Conservation (phyloP, 2,329 filamentous ascomycete species). For the Fusarium chaquense region DNA sequence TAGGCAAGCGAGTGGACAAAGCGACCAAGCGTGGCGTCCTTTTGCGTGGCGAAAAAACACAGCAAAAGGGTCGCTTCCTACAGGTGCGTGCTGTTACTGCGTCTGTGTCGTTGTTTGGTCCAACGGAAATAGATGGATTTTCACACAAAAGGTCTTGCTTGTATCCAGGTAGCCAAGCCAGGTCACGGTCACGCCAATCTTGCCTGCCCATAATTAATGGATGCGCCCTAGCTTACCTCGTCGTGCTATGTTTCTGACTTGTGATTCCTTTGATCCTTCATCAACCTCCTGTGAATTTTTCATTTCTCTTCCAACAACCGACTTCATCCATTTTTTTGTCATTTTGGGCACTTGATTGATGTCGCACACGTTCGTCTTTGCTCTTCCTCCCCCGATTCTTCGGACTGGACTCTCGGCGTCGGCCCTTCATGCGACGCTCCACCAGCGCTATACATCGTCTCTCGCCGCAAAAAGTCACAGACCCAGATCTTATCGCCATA, state of each 20-base stretch:
- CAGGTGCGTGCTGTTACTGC: not conserved
- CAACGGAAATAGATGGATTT: constrained; percentile 25
- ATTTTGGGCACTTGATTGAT: constrained; percentile 31
- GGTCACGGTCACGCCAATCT: constrained; percentile 32
- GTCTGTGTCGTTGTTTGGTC: not conserved
- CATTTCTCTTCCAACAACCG: not conserved
- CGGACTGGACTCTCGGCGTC: constrained; percentile 15
- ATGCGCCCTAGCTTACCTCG: constrained; percentile 30
- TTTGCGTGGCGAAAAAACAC: constrained; percentile 25
- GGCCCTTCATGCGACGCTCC: constrained; percentile 33
- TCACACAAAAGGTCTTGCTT: constrained; percentile 9
- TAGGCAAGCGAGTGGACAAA: not conserved
- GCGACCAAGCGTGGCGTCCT: constrained; percentile 18
- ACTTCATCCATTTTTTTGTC: constrained; percentile 1
- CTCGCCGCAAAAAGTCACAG: constrained; percentile 27
- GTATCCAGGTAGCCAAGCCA: constrained; percentile 6
- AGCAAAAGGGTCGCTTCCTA: constrained; percentile 9
- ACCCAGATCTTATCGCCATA: constrained; percentile 34
- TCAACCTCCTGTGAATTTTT: constrained; percentile 6
- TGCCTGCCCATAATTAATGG: constrained; percentile 36
- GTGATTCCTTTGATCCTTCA: constrained; percentile 22
- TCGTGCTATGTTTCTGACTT: constrained; percentile 20
- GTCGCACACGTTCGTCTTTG: constrained; percentile 5
- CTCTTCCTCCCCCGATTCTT: not conserved
- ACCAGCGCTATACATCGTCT: constrained; percentile 18